Base-by-base conservation (phyloP, 192 early-diverging fungal species). In the Podila horticola region DNA sequence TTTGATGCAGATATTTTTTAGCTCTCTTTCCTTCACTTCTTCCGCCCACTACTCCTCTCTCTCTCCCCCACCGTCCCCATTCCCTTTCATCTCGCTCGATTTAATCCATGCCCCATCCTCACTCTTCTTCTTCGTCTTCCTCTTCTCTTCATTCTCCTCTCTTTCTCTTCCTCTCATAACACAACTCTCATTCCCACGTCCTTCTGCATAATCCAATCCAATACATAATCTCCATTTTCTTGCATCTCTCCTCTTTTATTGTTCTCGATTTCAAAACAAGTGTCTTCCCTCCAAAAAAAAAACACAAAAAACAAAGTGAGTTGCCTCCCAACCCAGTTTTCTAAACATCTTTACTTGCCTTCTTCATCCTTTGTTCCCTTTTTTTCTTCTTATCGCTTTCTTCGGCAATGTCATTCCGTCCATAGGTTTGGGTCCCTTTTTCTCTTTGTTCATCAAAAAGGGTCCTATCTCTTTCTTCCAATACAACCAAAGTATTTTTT, bases 281-380 rank as follows among this genome's bases (percentile, higher is more conserved):
- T 28, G 41, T 13, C 41, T 26, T 45, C 41, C 15, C 41, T 45
- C 41, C 41, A 45, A 12, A 45, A 45, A 45, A 45, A 45, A 34
- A 34, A 34, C n/a, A n/a, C 5, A 38, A 6, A 38, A 38, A 10
- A 3, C 3, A 45, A 45, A 17, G 41, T 45, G 41, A 45, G 41
- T 45, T 45, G 41, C 41, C 12, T 1, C 38, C 38, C 12, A 45
- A 45, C 41, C 41, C 41, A 45, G 15, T 17, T 1, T 29, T 51
- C 50, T 60, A n/a, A 52, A 38, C 41, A 24, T 57, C n/a, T 19
- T 48, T 28, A 17, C 58, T 38, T 22, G 19, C 19, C 51, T 38
- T 33, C 66, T 65, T 62, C 48, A 30, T 48, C 52, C 52, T 62
- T 50, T 58, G 26, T 58, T 33, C 20, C 17, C 45, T 52, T 62